Base-by-base conservation (phyloP, 164 flowering plant genomes). In the Sedum album region DNA sequence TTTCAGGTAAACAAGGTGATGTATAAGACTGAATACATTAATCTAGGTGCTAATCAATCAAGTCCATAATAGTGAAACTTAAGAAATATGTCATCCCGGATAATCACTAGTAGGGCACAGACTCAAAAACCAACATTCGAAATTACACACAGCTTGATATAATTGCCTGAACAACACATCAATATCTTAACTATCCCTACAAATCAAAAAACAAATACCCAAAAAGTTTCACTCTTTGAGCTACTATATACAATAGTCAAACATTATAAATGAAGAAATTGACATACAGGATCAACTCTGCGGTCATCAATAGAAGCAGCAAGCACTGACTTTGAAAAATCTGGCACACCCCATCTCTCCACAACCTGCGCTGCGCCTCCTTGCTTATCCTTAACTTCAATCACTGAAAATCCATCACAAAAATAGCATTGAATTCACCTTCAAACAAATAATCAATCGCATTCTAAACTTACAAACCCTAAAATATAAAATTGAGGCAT, bases 301-400 rank as follows among this genome's bases (percentile, higher is more conserved):
- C 82, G 72, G 79, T 87, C 91, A 69, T 82, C 74, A n/a, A 91
- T 66, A 9, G 99, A 90, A 66, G 87, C 88, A 0, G 90, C 86
- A 51, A 94, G 79, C 51, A 90, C 83, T 48, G 79, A 77, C 44
- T 74, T 85, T 0, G 92, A 81, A 8, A 88, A 26, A 65, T 91
- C 90, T 4, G 92, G 96, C 17, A 80, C 87, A 13, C 99, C 99
- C 99, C 99, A 94, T 74, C 85, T 78, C 53, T 91, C 91, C 11
- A 90, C 96, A 46, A 94, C 85, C 65, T 83, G 79, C 20, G 96
- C 85, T 31, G 67, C 72, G 13, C 83, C 83, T 65, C 75, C 82
- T 70, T 80, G 72, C 39, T 77, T 77, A 21, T 74, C 81, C 46
- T 85, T 84, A 72, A 88, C 81, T 82, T 91, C 96, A 68, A 87